phyloP scores from a whole-genome alignment of 2,329 filamentous ascomycete genomes.

The Hymenoscyphus scutula region DNA sequence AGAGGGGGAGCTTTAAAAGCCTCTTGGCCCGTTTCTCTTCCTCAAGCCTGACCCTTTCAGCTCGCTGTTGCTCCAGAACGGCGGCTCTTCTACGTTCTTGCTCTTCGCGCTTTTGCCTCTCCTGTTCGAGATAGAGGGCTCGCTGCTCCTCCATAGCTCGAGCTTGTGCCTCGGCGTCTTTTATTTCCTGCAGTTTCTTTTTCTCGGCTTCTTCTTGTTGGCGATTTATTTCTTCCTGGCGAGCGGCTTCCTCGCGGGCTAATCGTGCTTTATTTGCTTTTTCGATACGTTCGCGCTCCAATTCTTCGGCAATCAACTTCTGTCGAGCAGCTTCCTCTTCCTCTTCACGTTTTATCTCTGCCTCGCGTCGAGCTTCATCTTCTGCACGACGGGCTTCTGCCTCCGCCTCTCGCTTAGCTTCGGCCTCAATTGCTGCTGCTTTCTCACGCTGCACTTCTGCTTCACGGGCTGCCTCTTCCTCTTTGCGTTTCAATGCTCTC shows the following conservation, averaged over 20 bases:
- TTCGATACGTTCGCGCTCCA: conserved; percentile 29
- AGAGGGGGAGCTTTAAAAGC: conserved; percentile 56
- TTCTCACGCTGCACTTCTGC: conserved; percentile 37
- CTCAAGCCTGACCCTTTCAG: conserved; percentile 46
- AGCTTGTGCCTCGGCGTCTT: conserved; percentile 28
- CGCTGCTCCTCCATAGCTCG: conserved; percentile 38
- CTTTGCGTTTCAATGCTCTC: conserved; percentile 30
- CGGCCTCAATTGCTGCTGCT: conserved; percentile 26
- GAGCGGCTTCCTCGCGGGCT: conserved; percentile 30
- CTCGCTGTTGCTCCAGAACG: conserved; percentile 44
- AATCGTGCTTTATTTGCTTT: conserved; percentile 28
- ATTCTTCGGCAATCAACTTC: conserved; percentile 18
- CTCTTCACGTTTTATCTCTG: conserved; percentile 31
- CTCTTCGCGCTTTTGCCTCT: conserved; percentile 39
- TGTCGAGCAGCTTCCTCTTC: conserved; percentile 11
- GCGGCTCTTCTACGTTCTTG: conserved; percentile 35
- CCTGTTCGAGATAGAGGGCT: conserved; percentile 36
- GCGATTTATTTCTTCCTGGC: conserved; percentile 38
- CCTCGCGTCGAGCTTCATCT: conserved; percentile 37
- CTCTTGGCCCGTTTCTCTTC: conserved; percentile 55
- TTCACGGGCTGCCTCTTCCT: conserved; percentile 38
- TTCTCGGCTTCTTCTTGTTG: conserved; percentile 31
- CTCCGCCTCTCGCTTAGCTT: conserved; percentile 33
- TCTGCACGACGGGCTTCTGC: conserved; percentile 34
- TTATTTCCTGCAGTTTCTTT: conserved; percentile 30